Evolutionary conservation across 352 stramenopile genomes (phyloP).

Genomic region (Blastocystis sp.): DNA sequence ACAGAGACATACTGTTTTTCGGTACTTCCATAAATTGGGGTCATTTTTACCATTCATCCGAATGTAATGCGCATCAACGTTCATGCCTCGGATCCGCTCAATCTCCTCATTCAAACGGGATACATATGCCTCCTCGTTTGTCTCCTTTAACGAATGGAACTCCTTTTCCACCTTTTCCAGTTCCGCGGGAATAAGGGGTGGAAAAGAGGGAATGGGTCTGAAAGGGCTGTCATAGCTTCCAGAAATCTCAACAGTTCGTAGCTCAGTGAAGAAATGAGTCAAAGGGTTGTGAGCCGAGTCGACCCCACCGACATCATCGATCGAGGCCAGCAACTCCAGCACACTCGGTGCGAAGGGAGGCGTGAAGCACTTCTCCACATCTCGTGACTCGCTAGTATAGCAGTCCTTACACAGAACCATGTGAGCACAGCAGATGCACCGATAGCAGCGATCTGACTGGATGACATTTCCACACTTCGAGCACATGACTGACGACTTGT

Average conservation of each 20-base stretch:
- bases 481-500: background rate
- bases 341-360: background rate
- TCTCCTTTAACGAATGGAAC: background rate
- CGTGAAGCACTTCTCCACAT: background rate
- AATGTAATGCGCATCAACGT: background rate
- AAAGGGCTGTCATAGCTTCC: background rate
- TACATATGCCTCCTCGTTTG: background rate
- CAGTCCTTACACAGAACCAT: background rate
- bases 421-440: slow-evolving; percentile 1
- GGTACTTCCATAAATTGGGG: background rate
- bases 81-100: background rate
- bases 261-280: slow-evolving; percentile 31
- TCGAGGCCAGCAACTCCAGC: background rate
- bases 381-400: background rate
- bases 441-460: background rate
- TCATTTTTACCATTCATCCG: background rate
- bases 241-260: background rate
- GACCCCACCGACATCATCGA: background rate
- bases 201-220: background rate
- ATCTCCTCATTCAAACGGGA: background rate
- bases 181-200: background rate
- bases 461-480: background rate
- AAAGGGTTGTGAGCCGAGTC: background rate
- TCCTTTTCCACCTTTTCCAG: background rate
- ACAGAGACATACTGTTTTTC: slow-evolving; percentile 5